Evolutionary conservation across 768 basidiomycete genomes (phyloP).

Genomic region (Leccinum boreale): DNA sequence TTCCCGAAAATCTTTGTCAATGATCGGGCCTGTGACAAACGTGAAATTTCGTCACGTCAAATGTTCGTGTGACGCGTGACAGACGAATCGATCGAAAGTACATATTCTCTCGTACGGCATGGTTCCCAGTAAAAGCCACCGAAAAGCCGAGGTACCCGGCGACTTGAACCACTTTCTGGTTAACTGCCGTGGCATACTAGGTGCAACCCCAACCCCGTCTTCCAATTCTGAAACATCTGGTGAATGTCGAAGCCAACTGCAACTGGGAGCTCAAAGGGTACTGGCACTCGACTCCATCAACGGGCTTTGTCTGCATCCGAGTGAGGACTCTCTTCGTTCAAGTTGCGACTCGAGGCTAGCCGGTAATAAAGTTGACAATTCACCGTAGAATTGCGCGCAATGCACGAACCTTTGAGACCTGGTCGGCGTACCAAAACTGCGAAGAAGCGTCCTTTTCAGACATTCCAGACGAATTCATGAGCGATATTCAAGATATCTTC

Average conservation of each 20-base stretch:
- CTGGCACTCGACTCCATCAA: slow-evolving; percentile 17
- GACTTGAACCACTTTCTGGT: slow-evolving; percentile 6
- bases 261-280: slow-evolving; percentile 10
- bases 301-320: slow-evolving; percentile 47
- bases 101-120: not conserved
- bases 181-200: not conserved
- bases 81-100: no score
- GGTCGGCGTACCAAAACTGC: slow-evolving; percentile 47
- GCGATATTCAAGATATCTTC: slow-evolving; percentile 39
- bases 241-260: slow-evolving; percentile 20
- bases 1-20: no score
- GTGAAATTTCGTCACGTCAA: no score
- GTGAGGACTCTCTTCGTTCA: slow-evolving; percentile 25
- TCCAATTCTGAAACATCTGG: not conserved
- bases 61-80: no score
- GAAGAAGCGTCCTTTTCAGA: slow-evolving; percentile 48
- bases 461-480: slow-evolving; percentile 38
- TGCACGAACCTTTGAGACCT: slow-evolving; percentile 47
- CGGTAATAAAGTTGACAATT: slow-evolving; percentile 1
- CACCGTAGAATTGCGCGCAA: slow-evolving; percentile 46
- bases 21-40: no score
- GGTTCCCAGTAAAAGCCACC: not conserved
- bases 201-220: not conserved
- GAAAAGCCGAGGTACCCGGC: not conserved
- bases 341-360: not conserved